phyloP scores from a whole-genome alignment of 176 grass and related monocot genomes.

The Rhynchospora breviuscula region DNA sequence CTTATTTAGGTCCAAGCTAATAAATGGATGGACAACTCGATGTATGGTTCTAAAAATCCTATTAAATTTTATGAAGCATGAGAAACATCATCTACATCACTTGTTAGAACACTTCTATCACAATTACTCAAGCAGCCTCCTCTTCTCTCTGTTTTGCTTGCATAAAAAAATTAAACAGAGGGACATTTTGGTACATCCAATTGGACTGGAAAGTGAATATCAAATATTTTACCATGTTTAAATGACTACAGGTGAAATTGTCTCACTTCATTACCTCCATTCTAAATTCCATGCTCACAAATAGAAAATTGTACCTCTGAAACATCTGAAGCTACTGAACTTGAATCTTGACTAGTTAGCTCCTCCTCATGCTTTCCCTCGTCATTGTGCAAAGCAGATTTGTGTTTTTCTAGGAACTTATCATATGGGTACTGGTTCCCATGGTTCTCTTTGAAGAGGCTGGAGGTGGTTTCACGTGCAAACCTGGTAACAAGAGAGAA shows the following conservation, averaged over 20 bases:
- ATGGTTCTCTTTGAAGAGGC: constrained; percentile 62
- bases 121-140: neutral
- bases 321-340: constrained; percentile 37
- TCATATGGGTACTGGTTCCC: constrained; percentile 53
- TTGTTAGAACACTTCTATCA: neutral
- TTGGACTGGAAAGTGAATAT: neutral
- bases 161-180: constrained; percentile 15
- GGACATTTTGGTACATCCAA: neutral
- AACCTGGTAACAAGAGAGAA: constrained; percentile 96
- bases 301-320: constrained; percentile 54
- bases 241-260: neutral
- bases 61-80: neutral
- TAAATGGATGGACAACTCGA: neutral
- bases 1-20: neutral
- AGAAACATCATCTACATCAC: neutral
- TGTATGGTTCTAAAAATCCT: neutral
- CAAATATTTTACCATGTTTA: neutral
- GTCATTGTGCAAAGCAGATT: constrained; percentile 33
- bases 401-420: constrained; percentile 38
- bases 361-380: constrained; percentile 42
- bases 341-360: constrained; percentile 35
- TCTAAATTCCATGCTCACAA: neutral
- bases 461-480: constrained; percentile 86
- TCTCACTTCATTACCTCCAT: neutral
- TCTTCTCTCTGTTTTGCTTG: neutral